phyloP scores from a whole-genome alignment of 1,284 basidiomycete genomes.

The Cryptococcus wingfieldii region DNA sequence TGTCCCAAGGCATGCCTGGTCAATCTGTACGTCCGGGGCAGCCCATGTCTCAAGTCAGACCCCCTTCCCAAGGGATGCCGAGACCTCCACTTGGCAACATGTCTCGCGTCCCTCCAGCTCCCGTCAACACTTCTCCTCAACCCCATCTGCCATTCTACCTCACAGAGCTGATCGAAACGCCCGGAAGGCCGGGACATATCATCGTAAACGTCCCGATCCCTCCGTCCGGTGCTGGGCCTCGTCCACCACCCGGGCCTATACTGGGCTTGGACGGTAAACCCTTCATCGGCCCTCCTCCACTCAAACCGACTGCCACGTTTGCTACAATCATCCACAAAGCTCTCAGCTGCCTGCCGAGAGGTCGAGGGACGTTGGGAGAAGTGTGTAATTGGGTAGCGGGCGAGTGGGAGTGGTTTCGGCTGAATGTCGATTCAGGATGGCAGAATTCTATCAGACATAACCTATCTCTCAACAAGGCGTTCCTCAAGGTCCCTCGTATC shows the following conservation, averaged over 20 bases:
- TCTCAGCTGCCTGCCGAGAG: conserved; percentile 50
- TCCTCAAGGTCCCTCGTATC: conserved; percentile 76
- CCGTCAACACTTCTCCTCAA: conserved; percentile 16
- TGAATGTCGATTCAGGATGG: conserved; percentile 75
- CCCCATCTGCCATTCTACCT: conserved; percentile 39
- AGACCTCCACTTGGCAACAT: background rate
- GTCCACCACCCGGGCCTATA: conserved; percentile 41
- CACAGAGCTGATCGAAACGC: conserved; percentile 42
- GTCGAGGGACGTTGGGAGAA: conserved; percentile 83
- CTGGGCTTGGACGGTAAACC: conserved; percentile 46
- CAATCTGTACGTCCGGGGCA: conserved; percentile 2
- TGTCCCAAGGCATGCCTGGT: background rate
- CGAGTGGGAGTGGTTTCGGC: conserved; percentile 82
- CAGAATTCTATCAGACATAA: conserved; percentile 93
- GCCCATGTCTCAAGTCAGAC: conserved; percentile 12
- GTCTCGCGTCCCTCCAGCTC: conserved; percentile 1
- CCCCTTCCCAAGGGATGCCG: conserved; percentile 6
- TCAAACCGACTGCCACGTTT: conserved; percentile 48
- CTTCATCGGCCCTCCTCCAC: conserved; percentile 47
- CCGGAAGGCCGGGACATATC: conserved; percentile 42
- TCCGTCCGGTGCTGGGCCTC: conserved; percentile 43
- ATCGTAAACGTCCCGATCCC: conserved; percentile 46
- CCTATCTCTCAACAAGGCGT: conserved; percentile 79
- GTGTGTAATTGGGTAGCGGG: conserved; percentile 88
- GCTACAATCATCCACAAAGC: conserved; percentile 48